A percentile compares a stretch with the other conserved stretches of the same genome.
These are phyloP conservation scores for Microcyclosporella mali DNA, from an alignment of 2,329 filamentous ascomycete genomes.

Conservation along the genomic window DNA sequence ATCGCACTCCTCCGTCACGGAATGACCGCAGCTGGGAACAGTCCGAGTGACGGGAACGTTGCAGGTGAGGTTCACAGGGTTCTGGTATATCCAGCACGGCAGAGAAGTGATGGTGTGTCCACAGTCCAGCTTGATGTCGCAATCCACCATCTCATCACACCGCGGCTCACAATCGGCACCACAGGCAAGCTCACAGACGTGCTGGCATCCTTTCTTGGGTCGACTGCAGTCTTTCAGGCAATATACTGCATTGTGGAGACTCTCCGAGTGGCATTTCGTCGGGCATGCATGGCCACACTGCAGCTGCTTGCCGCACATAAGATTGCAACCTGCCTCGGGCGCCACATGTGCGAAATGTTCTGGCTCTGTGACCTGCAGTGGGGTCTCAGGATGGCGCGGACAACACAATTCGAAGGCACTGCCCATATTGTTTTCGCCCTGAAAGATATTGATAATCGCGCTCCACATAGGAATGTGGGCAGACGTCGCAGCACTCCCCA, in stretches of 20 bases:
- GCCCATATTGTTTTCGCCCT: constrained; percentile 44
- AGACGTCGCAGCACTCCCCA: constrained; percentile 52
- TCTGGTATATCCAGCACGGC: constrained; percentile 34
- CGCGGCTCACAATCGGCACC: constrained; percentile 36
- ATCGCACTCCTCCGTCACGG: constrained; percentile 45
- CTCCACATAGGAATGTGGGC: constrained; percentile 57
- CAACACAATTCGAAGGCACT: constrained; percentile 50
- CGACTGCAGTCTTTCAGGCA: constrained; percentile 40
- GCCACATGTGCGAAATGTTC: constrained; percentile 52
- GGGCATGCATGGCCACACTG: constrained; percentile 43
- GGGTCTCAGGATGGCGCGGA: constrained; percentile 51
- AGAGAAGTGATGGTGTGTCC: constrained; percentile 22
- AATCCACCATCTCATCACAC: constrained; percentile 30
- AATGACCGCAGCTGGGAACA: constrained; percentile 53
- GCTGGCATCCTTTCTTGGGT: constrained; percentile 34
- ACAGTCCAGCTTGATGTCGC: constrained; percentile 27
- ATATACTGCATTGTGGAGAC: constrained; percentile 37
- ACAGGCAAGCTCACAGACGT: constrained; percentile 38
- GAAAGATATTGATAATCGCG: constrained; percentile 51
- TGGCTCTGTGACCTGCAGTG: constrained; percentile 46
- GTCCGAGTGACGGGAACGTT: constrained; percentile 38
- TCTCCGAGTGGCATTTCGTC: constrained; percentile 41
- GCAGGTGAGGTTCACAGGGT: constrained; percentile 47
- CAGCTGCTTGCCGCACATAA: constrained; percentile 43
- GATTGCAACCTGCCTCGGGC: constrained; percentile 58